Percentiles rank a stretch among this genome's conserved stretches.
phyloP scores from a whole-genome alignment of 2,329 filamentous ascomycete genomes.

The Coniochaeta sp. region DNA sequence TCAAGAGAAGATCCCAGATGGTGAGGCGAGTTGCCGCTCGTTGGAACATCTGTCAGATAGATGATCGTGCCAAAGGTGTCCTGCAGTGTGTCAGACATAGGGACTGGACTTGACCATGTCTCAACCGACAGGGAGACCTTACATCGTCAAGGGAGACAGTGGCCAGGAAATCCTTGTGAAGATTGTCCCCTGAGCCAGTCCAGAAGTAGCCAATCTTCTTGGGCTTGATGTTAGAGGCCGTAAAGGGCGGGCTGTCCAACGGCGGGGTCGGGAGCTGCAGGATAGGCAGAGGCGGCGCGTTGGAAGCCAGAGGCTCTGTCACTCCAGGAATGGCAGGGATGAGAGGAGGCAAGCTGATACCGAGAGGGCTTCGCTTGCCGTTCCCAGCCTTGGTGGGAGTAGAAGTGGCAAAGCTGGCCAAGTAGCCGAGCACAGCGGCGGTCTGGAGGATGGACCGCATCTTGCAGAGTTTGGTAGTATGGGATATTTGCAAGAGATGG shows the following conservation, averaged over 20 bases:
- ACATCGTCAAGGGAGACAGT: constrained; percentile 53
- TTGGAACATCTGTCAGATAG: constrained; percentile 49
- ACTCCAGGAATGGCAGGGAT: constrained; percentile 54
- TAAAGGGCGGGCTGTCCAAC: constrained; percentile 45
- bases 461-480: not conserved
- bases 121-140: constrained; percentile 12
- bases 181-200: constrained; percentile 53
- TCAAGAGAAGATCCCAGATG: constrained; percentile 48
- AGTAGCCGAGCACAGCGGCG: constrained; percentile 3
- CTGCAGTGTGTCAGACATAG: constrained; percentile 16
- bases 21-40: constrained; percentile 54
- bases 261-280: constrained; percentile 53
- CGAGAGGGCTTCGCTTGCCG: constrained; percentile 21
- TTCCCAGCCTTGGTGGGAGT: not conserved
- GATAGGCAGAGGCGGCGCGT: constrained; percentile 48
- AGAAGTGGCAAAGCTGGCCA: not conserved
- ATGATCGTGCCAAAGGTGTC: constrained; percentile 56
- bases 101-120: not conserved
- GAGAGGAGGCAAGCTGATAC: constrained; percentile 41
- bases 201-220: constrained; percentile 63
- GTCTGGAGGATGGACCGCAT: constrained; percentile 1
- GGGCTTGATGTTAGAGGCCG: constrained; percentile 47
- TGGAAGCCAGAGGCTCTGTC: constrained; percentile 44
- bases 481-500: not conserved
- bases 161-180: constrained; percentile 52